Evolutionary conservation across 78 protist species (phyloP).

Genomic region (Guillardia theta): DNA sequence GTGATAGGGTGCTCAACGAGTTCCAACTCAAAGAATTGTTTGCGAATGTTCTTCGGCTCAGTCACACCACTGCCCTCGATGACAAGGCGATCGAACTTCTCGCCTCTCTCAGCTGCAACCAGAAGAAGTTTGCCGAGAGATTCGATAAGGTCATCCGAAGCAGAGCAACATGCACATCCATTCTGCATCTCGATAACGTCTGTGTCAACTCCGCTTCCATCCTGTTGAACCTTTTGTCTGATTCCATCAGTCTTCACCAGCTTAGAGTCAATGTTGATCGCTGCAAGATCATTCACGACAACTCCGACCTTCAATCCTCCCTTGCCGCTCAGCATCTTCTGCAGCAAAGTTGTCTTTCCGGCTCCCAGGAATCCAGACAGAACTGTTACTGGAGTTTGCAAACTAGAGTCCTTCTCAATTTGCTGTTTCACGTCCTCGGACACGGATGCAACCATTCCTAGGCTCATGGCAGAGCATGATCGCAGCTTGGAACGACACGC

Average conservation of each 20-base stretch:
- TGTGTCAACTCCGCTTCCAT: too few relatives aligned
- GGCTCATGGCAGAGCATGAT: too few relatives aligned
- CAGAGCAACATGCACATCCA: slow-evolving; percentile 91
- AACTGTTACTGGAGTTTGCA: slow-evolving; percentile 75
- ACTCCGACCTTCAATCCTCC: slow-evolving; percentile 53
- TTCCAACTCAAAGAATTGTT: not conserved
- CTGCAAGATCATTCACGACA: slow-evolving; percentile 80
- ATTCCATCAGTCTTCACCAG: slow-evolving; percentile 57
- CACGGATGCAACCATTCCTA: too few relatives aligned
- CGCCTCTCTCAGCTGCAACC: not conserved
- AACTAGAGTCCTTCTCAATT: too few relatives aligned
- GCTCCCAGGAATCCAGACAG: slow-evolving; percentile 89
- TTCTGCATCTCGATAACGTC: slow-evolving; percentile 76
- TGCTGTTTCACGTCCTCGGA: too few relatives aligned
- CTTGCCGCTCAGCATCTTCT: slow-evolving; percentile 47
- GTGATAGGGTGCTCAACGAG: not conserved
- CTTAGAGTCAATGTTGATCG: slow-evolving; percentile 81
- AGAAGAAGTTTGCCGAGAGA: too few relatives aligned
- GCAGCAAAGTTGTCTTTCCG: slow-evolving; percentile 80
- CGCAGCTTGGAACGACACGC: too few relatives aligned
- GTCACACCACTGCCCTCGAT: slow-evolving; percentile 43
- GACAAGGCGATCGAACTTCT: slow-evolving; percentile 48
- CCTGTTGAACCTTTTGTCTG: too few relatives aligned
- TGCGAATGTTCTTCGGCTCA: slow-evolving; percentile 33
- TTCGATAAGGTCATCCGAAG: not conserved